These are phyloP conservation scores for Recurvomyces mirabilis DNA, from an alignment of 495 filamentous ascomycete species.

Conservation along the genomic window DNA sequence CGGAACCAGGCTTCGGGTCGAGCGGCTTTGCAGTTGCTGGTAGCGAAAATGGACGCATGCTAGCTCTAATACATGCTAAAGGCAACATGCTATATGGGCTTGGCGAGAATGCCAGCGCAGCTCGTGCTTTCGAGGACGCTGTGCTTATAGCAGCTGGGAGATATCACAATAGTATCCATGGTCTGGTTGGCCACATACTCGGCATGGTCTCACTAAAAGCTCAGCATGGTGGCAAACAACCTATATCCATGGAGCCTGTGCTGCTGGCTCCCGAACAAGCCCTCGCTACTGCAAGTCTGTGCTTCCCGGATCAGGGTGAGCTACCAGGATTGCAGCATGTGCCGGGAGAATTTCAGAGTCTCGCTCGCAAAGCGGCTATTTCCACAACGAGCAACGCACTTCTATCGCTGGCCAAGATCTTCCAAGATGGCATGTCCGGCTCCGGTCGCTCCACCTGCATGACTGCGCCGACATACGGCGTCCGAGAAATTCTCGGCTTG, in stretches of 20 bases:
- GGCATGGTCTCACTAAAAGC: slow-evolving; percentile 43
- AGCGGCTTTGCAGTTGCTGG: slow-evolving; percentile 81
- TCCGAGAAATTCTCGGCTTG: slow-evolving; percentile 86
- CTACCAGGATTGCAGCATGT: slow-evolving; percentile 76
- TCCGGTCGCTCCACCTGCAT: slow-evolving; percentile 51
- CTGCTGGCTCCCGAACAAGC: slow-evolving; percentile 76
- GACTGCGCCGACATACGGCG: slow-evolving; percentile 54
- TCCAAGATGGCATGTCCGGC: slow-evolving; percentile 90
- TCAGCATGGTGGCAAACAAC: slow-evolving; percentile 16
- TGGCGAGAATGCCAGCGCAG: slow-evolving; percentile 72
- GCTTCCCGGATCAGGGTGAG: slow-evolving; percentile 67
- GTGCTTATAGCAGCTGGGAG: slow-evolving; percentile 78
- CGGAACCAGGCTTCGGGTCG: slow-evolving; percentile 55
- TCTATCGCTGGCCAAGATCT: slow-evolving; percentile 92
- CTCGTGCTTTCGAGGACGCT: slow-evolving; percentile 87
- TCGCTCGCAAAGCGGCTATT: slow-evolving; percentile 67
- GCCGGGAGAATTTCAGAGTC: slow-evolving; percentile 41
- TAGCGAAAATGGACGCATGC: slow-evolving; percentile 84
- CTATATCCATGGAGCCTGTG: slow-evolving; percentile 46
- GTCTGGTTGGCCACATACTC: slow-evolving; percentile 73
- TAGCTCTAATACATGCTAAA: slow-evolving; percentile 88
- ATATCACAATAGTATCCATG: slow-evolving; percentile 58
- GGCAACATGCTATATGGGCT: slow-evolving; percentile 95
- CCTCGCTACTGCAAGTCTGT: slow-evolving; percentile 68
- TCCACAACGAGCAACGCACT: slow-evolving; percentile 94